Conservation (phyloP, 2,329 filamentous ascomycete genomes). For the Pseudocercospora vitis region DNA sequence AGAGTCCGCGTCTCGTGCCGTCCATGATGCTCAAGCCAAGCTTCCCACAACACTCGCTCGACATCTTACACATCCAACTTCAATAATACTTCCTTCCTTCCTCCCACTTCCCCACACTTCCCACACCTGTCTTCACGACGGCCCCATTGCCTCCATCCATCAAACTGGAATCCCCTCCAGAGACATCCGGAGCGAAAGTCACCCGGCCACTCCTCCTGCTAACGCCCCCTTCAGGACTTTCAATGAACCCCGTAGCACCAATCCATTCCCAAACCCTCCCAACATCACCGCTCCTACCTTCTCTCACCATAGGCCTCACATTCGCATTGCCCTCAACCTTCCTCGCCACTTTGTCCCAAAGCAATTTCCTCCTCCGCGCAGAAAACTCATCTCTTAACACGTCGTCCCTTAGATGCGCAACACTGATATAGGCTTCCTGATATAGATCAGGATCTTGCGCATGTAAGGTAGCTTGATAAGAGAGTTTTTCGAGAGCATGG, state of each 20-base stretch:
- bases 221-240: conserved; percentile 27
- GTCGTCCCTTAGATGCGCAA: conserved; percentile 88
- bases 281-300: conserved; percentile 55
- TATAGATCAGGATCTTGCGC: conserved; percentile 61
- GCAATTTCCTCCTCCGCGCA: conserved; percentile 69
- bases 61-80: too few relatives aligned
- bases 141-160: conserved; percentile 20
- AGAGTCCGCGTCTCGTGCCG: too few relatives aligned
- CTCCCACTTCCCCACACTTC: conserved; percentile 44
- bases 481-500: conserved; percentile 57
- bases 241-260: conserved; percentile 51
- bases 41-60: too few relatives aligned
- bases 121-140: conserved; percentile 18
- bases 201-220: conserved; percentile 33
- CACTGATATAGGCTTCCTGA: conserved; percentile 76
- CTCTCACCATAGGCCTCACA: conserved; percentile 73
- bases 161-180: conserved; percentile 12
- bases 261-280: conserved; percentile 69
- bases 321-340: conserved; percentile 95
- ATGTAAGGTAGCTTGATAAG: conserved; percentile 79
- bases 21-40: too few relatives aligned
- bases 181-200: conserved; percentile 29
- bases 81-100: conserved; percentile 51
- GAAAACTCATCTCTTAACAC: conserved; percentile 80
- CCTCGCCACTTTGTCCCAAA: conserved; percentile 80